These are phyloP conservation scores for Thymus mandschuricus DNA, from an alignment of 257 asterid genomes.

Conservation along the genomic window DNA sequence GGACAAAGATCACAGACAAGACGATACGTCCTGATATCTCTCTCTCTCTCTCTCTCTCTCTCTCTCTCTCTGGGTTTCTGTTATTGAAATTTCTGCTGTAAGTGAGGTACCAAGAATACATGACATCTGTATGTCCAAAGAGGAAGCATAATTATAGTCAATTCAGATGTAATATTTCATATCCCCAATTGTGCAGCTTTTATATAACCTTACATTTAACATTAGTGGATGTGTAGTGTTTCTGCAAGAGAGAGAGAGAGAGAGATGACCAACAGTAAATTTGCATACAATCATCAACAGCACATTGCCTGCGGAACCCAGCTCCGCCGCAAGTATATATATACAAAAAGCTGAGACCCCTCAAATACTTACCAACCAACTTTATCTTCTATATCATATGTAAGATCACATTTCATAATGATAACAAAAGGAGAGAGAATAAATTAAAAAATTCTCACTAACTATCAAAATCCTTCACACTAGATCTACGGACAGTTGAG, in stretches of 20 bases:
- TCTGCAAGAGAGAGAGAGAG: not conserved
- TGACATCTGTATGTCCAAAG: constrained; percentile 6
- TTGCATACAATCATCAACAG: constrained; percentile 22
- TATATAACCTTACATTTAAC: not conserved
- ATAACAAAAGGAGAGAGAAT: not conserved
- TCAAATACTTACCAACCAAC: constrained; percentile 28
- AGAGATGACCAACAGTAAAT: not conserved
- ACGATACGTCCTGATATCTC: constrained; percentile 35
- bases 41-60: not conserved
- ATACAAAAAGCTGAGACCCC: constrained; percentile 47
- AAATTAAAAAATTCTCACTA: constrained; percentile 41
- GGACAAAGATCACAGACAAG: constrained; percentile 38
- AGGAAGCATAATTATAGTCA: constrained; percentile 11
- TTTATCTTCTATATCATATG: constrained; percentile 48
- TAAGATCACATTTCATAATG: constrained; percentile 43
- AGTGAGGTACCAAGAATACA: not conserved
- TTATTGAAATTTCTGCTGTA: constrained; percentile 4
- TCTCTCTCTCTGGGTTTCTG: constrained; percentile 3
- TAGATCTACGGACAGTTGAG: constrained; percentile 57
- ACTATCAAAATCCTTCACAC: constrained; percentile 74
- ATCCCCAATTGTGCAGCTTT: constrained; percentile 18
- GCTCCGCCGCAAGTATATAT: constrained; percentile 36
- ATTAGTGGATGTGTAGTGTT: not conserved
- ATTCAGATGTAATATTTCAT: constrained; percentile 11
- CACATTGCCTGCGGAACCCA: constrained; percentile 19